Base-by-base conservation (phyloP, 2,329 filamentous ascomycete species). In the Talaromyces marneffei region DNA sequence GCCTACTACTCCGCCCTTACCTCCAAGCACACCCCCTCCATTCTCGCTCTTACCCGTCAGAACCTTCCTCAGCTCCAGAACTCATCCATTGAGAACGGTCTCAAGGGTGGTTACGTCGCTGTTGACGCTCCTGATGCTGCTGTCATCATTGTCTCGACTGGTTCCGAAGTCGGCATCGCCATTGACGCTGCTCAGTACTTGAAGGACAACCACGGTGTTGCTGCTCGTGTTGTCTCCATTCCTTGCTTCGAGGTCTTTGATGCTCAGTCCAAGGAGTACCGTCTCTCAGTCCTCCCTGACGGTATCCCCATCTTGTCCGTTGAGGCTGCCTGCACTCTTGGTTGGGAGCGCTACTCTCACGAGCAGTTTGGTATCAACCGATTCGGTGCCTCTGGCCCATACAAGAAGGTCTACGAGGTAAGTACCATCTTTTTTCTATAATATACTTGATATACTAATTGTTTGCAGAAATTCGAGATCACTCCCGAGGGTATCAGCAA, bases 281-380 rank as follows among this genome's bases (percentile, higher is more conserved):
- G 87, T 77, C 88, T 99, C 69, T 89, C 87, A 68, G 90, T 96
- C 68, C 86, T 99, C 66, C 94, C 93, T 71, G 92, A 97, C 76
- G 92, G 92, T 68, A 93, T 97, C 75, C 93, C 94, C 68, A 86
- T 92, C 65, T 79, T 99, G 78, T 95, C 90, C 61, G 90, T 99
- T 69, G 94, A 99, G 84, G 92, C 92, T 77, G 95, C 96, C 90
- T 89, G 85, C 79, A 99, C 94, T 69, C 87, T 97, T 80, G 94
- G 94, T 70, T 99, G 94, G 94, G 92, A 97, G 86, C 90, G 93
- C 79, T 99, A 97, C 83, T 90, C 92, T 63, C 93, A 99, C 81
- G 94, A 99, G 87, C 94, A 99, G 83, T 99, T 99, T 74, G 94
- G 94, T 77, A 87, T 99, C 69, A 99, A 99, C 89, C 87, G 94